These are phyloP conservation scores for Calophaca sinica DNA, from an alignment of 306 rosid species.

Conservation along the genomic window DNA sequence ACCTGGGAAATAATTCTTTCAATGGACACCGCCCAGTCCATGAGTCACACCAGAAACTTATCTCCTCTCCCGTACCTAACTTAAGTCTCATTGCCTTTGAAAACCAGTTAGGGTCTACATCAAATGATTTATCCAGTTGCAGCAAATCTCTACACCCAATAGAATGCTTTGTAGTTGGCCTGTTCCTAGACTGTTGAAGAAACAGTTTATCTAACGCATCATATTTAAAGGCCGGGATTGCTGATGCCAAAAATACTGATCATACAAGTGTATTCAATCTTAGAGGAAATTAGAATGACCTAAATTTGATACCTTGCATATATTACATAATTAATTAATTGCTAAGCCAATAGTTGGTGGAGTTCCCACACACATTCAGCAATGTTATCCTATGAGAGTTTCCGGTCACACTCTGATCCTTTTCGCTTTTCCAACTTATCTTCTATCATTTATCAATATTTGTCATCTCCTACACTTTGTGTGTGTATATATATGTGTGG, in stretches of 20 bases:
- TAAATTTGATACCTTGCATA: slow-evolving; percentile 38
- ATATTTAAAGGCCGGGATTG: slow-evolving; percentile 48
- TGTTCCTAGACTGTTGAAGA: too few relatives aligned
- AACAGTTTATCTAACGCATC: too few relatives aligned
- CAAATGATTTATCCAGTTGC: too few relatives aligned
- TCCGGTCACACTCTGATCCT: slow-evolving; percentile 45
- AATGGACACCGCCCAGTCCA: too few relatives aligned
- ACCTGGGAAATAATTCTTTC: too few relatives aligned
- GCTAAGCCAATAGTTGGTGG: slow-evolving; percentile 60
- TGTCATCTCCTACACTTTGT: slow-evolving; percentile 28
- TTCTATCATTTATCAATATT: slow-evolving; percentile 24
- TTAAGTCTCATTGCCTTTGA: too few relatives aligned
- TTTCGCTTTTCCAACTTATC: slow-evolving; percentile 42
- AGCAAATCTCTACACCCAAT: too few relatives aligned
- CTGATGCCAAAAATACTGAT: slow-evolving; percentile 50
- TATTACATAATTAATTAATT: slow-evolving; percentile 35
- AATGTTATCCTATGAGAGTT: slow-evolving; percentile 54
- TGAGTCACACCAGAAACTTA: too few relatives aligned
- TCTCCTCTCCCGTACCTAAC: too few relatives aligned
- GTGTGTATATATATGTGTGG: slow-evolving; percentile 30
- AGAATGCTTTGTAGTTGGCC: too few relatives aligned
- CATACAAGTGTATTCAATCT: slow-evolving; percentile 47
- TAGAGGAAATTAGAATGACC: slow-evolving; percentile 39
- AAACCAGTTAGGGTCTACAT: too few relatives aligned
- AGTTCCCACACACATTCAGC: slow-evolving; percentile 62